Conservation (phyloP, 345 rosid genomes). For the Eutrema yunnanense region DNA sequence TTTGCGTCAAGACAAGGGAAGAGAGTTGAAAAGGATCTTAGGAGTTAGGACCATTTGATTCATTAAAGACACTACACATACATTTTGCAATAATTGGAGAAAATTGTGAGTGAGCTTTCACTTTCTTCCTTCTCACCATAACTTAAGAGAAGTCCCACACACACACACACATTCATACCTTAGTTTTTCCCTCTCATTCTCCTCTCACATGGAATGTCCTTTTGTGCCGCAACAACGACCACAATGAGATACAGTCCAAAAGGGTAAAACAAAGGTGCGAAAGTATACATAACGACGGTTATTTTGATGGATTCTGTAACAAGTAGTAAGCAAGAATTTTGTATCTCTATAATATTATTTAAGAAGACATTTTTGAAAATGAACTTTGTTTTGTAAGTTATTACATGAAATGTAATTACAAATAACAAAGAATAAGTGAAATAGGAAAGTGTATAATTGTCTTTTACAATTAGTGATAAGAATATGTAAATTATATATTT, state of each 20-base stretch:
- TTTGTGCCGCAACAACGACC: background rate
- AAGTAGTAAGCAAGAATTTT: background rate
- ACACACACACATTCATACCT: slow-evolving; percentile 19
- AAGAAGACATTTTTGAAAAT: too few relatives aligned
- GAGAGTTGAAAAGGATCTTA: background rate
- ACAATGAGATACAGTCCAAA: background rate
- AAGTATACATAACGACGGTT: background rate
- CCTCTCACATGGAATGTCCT: slow-evolving; percentile 13
- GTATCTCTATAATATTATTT: too few relatives aligned
- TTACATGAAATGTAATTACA: too few relatives aligned
- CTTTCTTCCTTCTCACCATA: slow-evolving; percentile 6
- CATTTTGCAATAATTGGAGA: background rate
- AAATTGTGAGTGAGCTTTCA: slow-evolving; percentile 18
- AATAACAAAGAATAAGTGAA: too few relatives aligned
- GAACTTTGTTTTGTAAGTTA: too few relatives aligned
- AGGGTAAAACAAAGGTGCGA: background rate
- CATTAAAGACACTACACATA: slow-evolving; percentile 5
- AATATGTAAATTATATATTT: too few relatives aligned
- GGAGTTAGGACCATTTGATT: slow-evolving; percentile 22
- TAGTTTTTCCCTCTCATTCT: background rate
- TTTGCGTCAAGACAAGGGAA: slow-evolving; percentile 22
- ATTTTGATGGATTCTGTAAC: background rate
- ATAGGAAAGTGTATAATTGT: too few relatives aligned
- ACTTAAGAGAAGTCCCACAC: slow-evolving; percentile 13
- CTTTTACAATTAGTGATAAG: too few relatives aligned